Evolutionary conservation across 352 stramenopile genomes (phyloP).

Genomic region (Phytopythium kandeliae): DNA sequence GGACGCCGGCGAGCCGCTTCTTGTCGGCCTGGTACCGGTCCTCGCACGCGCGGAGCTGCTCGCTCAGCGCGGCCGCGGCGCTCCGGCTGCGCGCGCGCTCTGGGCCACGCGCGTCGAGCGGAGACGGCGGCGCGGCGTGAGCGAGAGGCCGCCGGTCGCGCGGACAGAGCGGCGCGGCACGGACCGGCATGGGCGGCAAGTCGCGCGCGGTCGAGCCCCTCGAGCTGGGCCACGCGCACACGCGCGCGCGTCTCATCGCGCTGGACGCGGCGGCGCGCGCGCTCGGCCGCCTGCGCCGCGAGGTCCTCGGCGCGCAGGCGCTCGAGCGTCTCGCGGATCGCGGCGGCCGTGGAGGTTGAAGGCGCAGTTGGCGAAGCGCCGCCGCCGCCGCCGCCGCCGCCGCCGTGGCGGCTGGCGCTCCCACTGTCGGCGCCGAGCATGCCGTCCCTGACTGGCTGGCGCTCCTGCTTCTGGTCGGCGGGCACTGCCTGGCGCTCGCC

Average conservation of each 20-base stretch:
- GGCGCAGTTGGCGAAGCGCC: constrained; percentile 1
- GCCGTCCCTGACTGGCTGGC: too few relatives aligned
- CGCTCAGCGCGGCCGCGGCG: constrained; percentile 14
- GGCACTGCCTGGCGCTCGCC: too few relatives aligned
- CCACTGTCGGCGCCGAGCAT: neutral
- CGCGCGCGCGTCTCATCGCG: constrained; percentile 38
- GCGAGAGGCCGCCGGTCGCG: neutral
- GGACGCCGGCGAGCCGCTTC: constrained; percentile 36
- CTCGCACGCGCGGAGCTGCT: constrained; percentile 30
- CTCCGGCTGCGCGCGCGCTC: neutral
- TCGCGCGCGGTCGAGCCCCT: constrained; percentile 24
- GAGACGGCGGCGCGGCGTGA: too few relatives aligned
- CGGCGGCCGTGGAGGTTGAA: neutral
- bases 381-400: too few relatives aligned
- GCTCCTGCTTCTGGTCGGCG: too few relatives aligned
- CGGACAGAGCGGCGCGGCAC: neutral
- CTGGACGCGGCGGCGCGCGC: constrained; percentile 15
- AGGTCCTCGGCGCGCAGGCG: constrained; percentile 11
- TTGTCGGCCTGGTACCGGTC: constrained; percentile 33
- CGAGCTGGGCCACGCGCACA: constrained; percentile 44
- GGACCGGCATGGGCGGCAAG: constrained; percentile 31
- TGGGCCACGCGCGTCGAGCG: too few relatives aligned
- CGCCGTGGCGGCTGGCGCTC: too few relatives aligned
- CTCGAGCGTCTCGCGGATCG: constrained; percentile 26
- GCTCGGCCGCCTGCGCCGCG: constrained; percentile 10